A percentile compares a stretch with the other conserved stretches of the same genome.
phyloP scores from a whole-genome alignment of 768 basidiomycete species.

The Lenzites betulinus region DNA sequence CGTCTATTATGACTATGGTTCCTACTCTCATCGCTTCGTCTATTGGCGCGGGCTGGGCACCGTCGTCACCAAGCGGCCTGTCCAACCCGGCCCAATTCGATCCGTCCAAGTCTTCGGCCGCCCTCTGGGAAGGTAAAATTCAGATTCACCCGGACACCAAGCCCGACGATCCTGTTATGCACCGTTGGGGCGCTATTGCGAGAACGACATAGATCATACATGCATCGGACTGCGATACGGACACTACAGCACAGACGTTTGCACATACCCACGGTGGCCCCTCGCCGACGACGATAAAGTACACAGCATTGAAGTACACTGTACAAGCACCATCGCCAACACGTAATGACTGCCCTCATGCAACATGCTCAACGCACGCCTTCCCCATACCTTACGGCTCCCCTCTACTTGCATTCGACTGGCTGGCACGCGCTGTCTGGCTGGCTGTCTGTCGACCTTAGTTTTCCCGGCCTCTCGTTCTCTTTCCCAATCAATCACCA shows the following conservation, averaged over 20 bases:
- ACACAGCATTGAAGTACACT: slow-evolving; percentile 6
- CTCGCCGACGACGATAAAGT: background rate
- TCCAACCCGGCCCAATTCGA: slow-evolving; percentile 77
- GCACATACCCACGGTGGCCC: slow-evolving; percentile 7
- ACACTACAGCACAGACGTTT: slow-evolving; percentile 6
- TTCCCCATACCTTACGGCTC: slow-evolving; percentile 12
- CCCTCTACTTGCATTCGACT: background rate
- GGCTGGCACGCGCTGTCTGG: background rate
- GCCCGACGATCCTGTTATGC: slow-evolving; percentile 56
- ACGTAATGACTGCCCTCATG: slow-evolving; percentile 11
- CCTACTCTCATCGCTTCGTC: slow-evolving; percentile 75
- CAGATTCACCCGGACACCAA: slow-evolving; percentile 88
- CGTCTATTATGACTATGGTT: slow-evolving; percentile 76
- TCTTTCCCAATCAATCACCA: background rate
- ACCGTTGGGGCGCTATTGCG: slow-evolving; percentile 27
- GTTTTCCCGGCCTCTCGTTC: background rate
- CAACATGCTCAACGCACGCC: slow-evolving; percentile 6
- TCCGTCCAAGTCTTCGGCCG: slow-evolving; percentile 80
- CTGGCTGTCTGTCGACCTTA: background rate
- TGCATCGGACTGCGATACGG: background rate
- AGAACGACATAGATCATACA: slow-evolving; percentile 13
- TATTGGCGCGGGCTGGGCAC: slow-evolving; percentile 65
- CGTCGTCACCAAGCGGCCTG: slow-evolving; percentile 51
- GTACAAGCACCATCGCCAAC: background rate
- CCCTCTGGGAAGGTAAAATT: slow-evolving; percentile 81